These are phyloP conservation scores for Lactarius hengduanensis DNA, from an alignment of 768 basidiomycete genomes.

Conservation along the genomic window DNA sequence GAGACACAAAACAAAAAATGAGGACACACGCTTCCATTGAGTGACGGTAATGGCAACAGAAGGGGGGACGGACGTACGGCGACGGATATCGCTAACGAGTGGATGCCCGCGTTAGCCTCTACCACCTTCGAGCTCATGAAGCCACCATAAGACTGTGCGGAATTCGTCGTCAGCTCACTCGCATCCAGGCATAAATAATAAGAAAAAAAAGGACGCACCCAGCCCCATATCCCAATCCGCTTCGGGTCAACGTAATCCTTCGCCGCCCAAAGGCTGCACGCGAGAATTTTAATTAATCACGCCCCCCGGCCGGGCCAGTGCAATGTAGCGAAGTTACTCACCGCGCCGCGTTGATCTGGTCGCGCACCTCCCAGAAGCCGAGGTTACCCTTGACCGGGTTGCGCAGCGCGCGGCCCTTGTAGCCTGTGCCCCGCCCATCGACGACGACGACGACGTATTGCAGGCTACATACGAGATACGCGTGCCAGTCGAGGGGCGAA, in stretches of 20 bases:
- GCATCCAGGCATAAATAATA: not conserved
- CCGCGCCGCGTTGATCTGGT: conserved; percentile 89
- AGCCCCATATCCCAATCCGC: conserved; percentile 96
- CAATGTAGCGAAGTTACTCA: conserved; percentile 37
- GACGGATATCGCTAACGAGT: conserved; percentile 87
- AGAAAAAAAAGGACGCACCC: conserved; percentile 55
- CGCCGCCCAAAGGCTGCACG: conserved; percentile 70
- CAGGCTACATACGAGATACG: conserved; percentile 76
- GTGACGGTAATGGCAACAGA: not conserved
- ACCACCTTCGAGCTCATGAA: conserved; percentile 94
- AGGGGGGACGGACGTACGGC: conserved; percentile 55
- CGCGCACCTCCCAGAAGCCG: conserved; percentile 84
- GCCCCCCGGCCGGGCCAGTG: conserved; percentile 13
- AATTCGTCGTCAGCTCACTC: conserved; percentile 2
- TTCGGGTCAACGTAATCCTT: conserved; percentile 86
- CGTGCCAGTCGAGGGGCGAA: conserved; percentile 82
- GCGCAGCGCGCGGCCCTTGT: conserved; percentile 77
- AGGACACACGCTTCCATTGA: not conserved
- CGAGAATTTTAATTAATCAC: conserved; percentile 5
- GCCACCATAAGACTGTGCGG: conserved; percentile 87
- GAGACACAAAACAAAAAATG: not conserved
- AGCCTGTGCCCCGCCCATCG: conserved; percentile 94
- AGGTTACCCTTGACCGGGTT: conserved; percentile 88
- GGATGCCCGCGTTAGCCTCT: conserved; percentile 86
- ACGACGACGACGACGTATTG: conserved; percentile 86